These are phyloP conservation scores for Pinus tabuliformis DNA, from an alignment of 75 land plant genomes.

Conservation along the genomic window DNA sequence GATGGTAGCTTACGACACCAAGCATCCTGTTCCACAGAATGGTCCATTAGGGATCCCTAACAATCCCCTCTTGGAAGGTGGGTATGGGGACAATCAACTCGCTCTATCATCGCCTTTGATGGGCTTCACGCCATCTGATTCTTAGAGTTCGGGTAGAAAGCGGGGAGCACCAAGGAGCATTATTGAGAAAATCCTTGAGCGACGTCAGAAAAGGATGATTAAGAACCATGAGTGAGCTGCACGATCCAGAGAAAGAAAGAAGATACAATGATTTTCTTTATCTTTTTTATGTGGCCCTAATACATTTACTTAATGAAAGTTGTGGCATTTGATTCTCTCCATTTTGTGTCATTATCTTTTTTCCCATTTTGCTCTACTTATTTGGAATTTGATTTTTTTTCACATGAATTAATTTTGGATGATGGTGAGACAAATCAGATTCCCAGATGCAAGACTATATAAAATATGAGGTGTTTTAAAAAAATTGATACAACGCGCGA, in stretches of 20 bases:
- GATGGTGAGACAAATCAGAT: too few species aligned
- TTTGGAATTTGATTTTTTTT: neutral
- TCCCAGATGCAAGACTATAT: too few species aligned
- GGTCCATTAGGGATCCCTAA: conserved; percentile 8
- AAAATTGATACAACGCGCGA: too few species aligned
- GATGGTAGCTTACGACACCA: conserved; percentile 26
- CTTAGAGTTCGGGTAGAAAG: conserved; percentile 25
- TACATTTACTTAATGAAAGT: too few species aligned
- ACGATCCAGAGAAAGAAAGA: conserved; percentile 72
- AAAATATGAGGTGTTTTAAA: too few species aligned
- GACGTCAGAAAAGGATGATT: conserved; percentile 70
- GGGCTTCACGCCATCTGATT: neutral
- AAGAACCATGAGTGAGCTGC: conserved; percentile 83
- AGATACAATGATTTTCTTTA: conserved; percentile 17
- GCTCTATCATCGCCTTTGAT: conserved; percentile 3
- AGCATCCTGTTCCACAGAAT: conserved; percentile 16
- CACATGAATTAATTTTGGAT: neutral
- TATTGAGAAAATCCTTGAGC: conserved; percentile 54
- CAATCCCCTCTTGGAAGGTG: conserved; percentile 17
- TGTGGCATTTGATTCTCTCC: too few species aligned
- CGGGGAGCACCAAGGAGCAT: conserved; percentile 26
- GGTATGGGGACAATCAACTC: conserved; percentile 20
- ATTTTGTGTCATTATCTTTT: neutral
- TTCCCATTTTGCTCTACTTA: neutral
- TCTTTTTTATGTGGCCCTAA: conserved; percentile 2